Percentiles rank a stretch among this genome's conserved stretches.
Evolutionary conservation across 768 basidiomycete species (phyloP).

Genomic region (Boletus rubescentipes): DNA sequence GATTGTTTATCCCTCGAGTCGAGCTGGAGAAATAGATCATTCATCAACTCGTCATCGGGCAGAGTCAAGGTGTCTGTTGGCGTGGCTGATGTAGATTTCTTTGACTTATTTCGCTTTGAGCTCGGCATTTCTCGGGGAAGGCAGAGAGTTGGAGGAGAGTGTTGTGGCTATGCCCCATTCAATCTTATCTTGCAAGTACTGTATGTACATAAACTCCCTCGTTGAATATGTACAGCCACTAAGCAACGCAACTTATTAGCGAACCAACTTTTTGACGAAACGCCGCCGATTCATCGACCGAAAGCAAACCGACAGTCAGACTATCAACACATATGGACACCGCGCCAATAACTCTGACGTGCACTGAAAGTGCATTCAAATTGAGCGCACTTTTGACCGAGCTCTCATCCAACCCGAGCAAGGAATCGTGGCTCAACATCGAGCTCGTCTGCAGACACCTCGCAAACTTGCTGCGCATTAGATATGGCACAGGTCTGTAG

Average conservation of each 20-base stretch:
- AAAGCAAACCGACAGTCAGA: background rate
- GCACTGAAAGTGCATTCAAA: conserved; percentile 30
- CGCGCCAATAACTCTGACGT: conserved; percentile 11
- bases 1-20: conserved; percentile 58
- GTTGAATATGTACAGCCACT: too few relatives aligned
- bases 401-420: conserved; percentile 31
- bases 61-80: conserved; percentile 20
- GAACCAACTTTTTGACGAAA: background rate
- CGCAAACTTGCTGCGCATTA: conserved; percentile 61
- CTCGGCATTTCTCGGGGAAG: conserved; percentile 3
- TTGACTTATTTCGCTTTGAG: conserved; percentile 57
- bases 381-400: conserved; percentile 35
- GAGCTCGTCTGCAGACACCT: conserved; percentile 52
- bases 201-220: too few relatives aligned
- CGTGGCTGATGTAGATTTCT: conserved; percentile 41
- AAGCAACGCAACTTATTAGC: too few relatives aligned
- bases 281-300: background rate
- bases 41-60: conserved; percentile 58
- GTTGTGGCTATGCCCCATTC: conserved; percentile 15
- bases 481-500: conserved; percentile 49
- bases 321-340: conserved; percentile 23
- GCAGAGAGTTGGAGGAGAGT: background rate
- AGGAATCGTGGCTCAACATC: conserved; percentile 49
- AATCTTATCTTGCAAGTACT: too few relatives aligned
- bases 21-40: conserved; percentile 75